Evolutionary conservation across 2,329 filamentous ascomycete genomes (phyloP), one percentile per base, ranked within the genome.

Genomic region (Penicillium sp.): DNA sequence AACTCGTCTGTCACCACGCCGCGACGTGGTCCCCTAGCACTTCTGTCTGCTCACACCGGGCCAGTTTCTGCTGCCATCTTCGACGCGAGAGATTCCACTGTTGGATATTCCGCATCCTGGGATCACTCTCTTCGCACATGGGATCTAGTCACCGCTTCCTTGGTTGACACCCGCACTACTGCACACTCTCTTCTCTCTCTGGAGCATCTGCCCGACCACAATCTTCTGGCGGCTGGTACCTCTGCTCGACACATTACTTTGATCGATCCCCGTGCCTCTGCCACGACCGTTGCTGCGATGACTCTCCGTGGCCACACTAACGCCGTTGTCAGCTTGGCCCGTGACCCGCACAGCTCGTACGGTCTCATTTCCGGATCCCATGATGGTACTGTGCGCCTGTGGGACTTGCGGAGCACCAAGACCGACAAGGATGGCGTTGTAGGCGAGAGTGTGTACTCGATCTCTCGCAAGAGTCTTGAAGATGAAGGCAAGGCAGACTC

Each of bases 41-140:
- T 95, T 50, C 82, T 96, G 54, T 77, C 83, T 14, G 84, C 86
- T 49, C 88, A 97, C 81, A 84, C 84, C 52, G 83, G 86, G 10
- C 83, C 89, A 40, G 91, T 92, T 40, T 90, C 90, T 1, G 89
- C 88, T 50, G 89, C 88, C 33, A 82, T 91, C 44, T 97, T 99
- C 79, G 91, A 96, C 74, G 88, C 88, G 4, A 82, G 85, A 50
- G 93, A 97, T 75, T 77, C 87, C 10, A 96, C 91, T 13, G 91
- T 97, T 36, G 93, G 90, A 43, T 97, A 99, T 80, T 93, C 91
- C 1, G 86, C 87, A 19, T 96, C 92, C 16, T 89, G 90, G 77
- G 95, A 99, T 77, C 92, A 96, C 79, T 90, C 90, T 1, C 80
- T 97, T 64, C 88, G 88, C 60, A 97, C 94, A 0, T 89, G 96